Percentiles rank a stretch among this genome's conserved stretches.
These are phyloP conservation scores for Cubamyces sp. DNA, from an alignment of 768 basidiomycete genomes.

Conservation along the genomic window DNA sequence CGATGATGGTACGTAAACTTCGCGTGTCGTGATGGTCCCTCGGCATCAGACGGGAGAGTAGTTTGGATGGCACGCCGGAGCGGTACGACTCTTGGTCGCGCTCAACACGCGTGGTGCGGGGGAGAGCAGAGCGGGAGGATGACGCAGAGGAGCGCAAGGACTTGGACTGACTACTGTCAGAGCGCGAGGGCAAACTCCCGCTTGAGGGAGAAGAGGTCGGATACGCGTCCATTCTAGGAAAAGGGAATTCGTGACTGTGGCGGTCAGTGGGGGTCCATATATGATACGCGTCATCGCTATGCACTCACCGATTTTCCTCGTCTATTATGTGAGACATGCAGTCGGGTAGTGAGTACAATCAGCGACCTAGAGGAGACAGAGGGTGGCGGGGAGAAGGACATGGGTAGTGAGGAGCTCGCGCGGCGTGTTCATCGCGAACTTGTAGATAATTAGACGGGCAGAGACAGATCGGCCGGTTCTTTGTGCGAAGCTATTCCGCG, in stretches of 20 bases:
- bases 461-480: conserved; percentile 21
- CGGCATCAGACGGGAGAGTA: conserved; percentile 29
- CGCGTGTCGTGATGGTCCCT: conserved; percentile 28
- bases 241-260: conserved; percentile 28
- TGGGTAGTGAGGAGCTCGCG: conserved; percentile 14
- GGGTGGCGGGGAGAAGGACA: conserved; percentile 7
- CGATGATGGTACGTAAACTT: conserved; percentile 28
- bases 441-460: conserved; percentile 17
- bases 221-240: conserved; percentile 25
- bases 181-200: conserved; percentile 27
- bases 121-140: conserved; percentile 19
- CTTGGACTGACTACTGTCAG: conserved; percentile 25
- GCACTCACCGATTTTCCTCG: conserved; percentile 26
- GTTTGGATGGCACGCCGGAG: conserved; percentile 23
- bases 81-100: conserved; percentile 23
- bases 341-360: conserved; percentile 8
- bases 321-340: conserved; percentile 21
- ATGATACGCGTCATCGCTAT: background rate
- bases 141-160: conserved; percentile 16
- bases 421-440: conserved; percentile 22
- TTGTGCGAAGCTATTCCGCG: conserved; percentile 21
- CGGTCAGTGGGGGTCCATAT: background rate
- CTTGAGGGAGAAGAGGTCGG: conserved; percentile 25
- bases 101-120: conserved; percentile 19
- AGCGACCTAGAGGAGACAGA: conserved; percentile 15